Base-by-base conservation (phyloP, 257 asterid genomes). In the Ballota nigra region DNA sequence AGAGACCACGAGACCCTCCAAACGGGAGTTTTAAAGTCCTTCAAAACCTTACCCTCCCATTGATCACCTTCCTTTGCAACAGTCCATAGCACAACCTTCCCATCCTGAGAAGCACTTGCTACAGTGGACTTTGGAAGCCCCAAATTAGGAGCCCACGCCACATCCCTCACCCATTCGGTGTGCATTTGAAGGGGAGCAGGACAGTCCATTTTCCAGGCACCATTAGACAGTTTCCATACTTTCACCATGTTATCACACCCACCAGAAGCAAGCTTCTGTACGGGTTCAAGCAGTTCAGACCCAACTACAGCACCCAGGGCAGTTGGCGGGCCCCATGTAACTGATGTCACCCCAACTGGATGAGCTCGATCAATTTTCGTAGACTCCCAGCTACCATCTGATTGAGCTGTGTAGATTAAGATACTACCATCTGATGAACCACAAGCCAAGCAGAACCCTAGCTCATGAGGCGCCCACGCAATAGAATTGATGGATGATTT, bases 1-100 rank as follows among this genome's bases (percentile, higher is more conserved):
- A 89, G 74, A 53, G 96, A 89, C 96, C 97, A 91, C 3, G 97
- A 91, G 10, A 91, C 95, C 83, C 96, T 86, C 97, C 97, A 91
- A 66, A 89, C 97, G 9, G 97, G 91, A 15, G 70, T 45, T 75
- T 83, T 78, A 22, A 92, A 92, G 85, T 89, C 96, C 70, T 83
- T 92, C 86, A 92, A 73, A 51, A 87, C 89, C 57, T 82, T 86
- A 22, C 98, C 94, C 67, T 89, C 84, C 94, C 96, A 89, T 56
- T 88, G 92, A 72, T 83, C 96, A 18, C 96, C 92, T 76, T 89
- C 96, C 68, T 85, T 86, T 2, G 82, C 87, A 36, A 74, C 89
- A 1, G 94, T 86, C 97, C 96, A 91, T 66, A 91, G 81, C n/a
- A 91, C 93, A 13, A 91, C 96, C 0, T 84, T 86, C 31, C 97